These are phyloP conservation scores for Cyclotella baltica DNA, from an alignment of 108 stramenopile genomes.

Conservation along the genomic window DNA sequence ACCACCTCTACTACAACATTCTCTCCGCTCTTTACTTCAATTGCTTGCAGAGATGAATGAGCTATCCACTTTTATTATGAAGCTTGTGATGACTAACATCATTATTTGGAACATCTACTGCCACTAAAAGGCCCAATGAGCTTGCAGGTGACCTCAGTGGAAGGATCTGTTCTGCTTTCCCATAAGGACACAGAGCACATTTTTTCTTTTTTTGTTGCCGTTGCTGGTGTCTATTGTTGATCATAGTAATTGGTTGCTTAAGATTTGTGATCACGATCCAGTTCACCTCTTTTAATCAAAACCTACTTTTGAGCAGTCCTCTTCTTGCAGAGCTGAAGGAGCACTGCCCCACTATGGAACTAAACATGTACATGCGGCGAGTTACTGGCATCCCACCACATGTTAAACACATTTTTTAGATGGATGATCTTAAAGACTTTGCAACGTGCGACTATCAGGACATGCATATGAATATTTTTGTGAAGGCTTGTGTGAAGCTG, in stretches of 20 bases:
- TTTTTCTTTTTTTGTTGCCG: slow-evolving; percentile 3
- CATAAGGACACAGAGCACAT: slow-evolving; percentile 20
- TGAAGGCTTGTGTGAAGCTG: neutral
- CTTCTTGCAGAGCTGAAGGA: slow-evolving; percentile 33
- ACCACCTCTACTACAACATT: slow-evolving; percentile 45
- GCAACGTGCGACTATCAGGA: neutral
- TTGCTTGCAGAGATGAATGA: slow-evolving; percentile 54
- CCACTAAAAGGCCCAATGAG: slow-evolving; percentile 38
- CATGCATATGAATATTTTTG: neutral
- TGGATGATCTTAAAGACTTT: neutral
- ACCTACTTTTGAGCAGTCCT: slow-evolving; percentile 1
- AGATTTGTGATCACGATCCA: neutral
- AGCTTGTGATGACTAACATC: slow-evolving; percentile 38
- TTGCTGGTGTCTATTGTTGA: slow-evolving; percentile 45
- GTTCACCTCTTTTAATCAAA: slow-evolving; percentile 1
- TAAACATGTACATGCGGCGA: slow-evolving; percentile 26
- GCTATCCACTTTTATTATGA: slow-evolving; percentile 54
- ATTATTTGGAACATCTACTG: slow-evolving; percentile 48
- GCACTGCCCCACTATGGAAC: slow-evolving; percentile 22
- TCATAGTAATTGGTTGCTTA: slow-evolving; percentile 31
- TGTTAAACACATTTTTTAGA: slow-evolving; percentile 8
- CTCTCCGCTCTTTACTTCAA: slow-evolving; percentile 44
- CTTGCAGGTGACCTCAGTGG: slow-evolving; percentile 43
- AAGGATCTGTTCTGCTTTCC: neutral
- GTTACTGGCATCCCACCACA: slow-evolving; percentile 51